A percentile compares a stretch with the other conserved stretches of the same genome.
Evolutionary conservation across 1,284 basidiomycete species (phyloP).

Genomic region (Caloboletus inedulis): DNA sequence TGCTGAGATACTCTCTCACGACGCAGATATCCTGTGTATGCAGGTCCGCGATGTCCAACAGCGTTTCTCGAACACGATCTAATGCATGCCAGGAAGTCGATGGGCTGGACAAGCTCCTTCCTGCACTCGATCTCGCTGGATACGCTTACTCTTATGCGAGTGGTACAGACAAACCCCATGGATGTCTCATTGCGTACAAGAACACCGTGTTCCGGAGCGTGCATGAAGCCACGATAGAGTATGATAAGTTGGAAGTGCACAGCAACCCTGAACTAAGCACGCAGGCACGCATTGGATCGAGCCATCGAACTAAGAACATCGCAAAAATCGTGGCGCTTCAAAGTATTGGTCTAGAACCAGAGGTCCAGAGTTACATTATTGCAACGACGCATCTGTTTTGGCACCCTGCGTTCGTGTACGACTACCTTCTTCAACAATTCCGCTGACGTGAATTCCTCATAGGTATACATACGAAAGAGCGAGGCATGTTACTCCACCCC

Average conservation of each 20-base stretch:
- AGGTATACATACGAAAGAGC: constrained; percentile 88
- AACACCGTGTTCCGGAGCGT: constrained; percentile 47
- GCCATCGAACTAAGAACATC: constrained; percentile 81
- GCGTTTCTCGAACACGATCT: neutral
- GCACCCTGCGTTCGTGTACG: constrained; percentile 74
- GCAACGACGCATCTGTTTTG: constrained; percentile 91
- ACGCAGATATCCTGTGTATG: constrained; percentile 78
- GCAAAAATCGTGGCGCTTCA: constrained; percentile 70
- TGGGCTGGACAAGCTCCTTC: constrained; percentile 61
- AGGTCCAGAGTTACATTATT: constrained; percentile 57
- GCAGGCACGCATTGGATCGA: constrained; percentile 49
- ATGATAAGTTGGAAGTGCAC: constrained; percentile 63
- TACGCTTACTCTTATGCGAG: constrained; percentile 61
- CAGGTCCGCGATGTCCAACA: constrained; percentile 50
- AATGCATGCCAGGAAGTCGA: constrained; percentile 67
- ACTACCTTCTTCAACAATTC: neutral
- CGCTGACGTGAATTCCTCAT: constrained; percentile 3
- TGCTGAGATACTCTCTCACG: constrained; percentile 63
- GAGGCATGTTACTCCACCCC: constrained; percentile 44
- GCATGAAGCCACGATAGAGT: constrained; percentile 50
- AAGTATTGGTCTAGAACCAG: constrained; percentile 32
- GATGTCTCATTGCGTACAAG: constrained; percentile 77
- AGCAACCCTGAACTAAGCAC: constrained; percentile 34
- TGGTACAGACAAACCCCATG: constrained; percentile 76
- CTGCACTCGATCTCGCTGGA: constrained; percentile 54